A percentile compares a stretch with the other conserved stretches of the same genome.
phyloP scores from a whole-genome alignment of 352 stramenopile species.

The Globisporangium iwayamae region DNA sequence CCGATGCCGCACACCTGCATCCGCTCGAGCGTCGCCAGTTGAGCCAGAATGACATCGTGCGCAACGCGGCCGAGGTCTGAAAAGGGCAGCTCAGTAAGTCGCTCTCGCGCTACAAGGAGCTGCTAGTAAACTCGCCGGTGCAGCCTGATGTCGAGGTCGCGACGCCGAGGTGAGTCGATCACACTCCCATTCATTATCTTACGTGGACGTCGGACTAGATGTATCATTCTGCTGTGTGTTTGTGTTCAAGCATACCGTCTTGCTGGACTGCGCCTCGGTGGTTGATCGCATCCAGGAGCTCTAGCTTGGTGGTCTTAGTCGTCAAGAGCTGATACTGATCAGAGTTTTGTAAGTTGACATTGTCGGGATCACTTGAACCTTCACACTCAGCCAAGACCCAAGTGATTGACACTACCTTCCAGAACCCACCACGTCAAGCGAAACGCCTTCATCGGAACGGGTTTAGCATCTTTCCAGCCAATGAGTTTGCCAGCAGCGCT shows the following conservation, averaged over 20 bases:
- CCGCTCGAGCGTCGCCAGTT: not conserved
- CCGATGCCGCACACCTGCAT: not conserved
- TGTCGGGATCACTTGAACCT: not conserved
- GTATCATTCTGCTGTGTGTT: not conserved
- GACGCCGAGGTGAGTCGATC: slow-evolving; percentile 23
- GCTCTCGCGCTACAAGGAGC: not conserved
- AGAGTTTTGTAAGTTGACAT: not conserved
- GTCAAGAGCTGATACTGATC: not conserved
- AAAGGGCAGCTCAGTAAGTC: not conserved
- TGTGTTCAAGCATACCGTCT: slow-evolving; percentile 13
- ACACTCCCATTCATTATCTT: no score
- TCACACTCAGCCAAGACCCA: not conserved
- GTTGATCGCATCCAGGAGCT: slow-evolving; percentile 14
- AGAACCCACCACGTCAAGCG: not conserved
- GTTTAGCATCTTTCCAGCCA: not conserved
- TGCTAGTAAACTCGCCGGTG: slow-evolving; percentile 1
- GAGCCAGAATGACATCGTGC: not conserved
- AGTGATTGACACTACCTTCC: not conserved
- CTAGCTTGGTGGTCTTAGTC: not conserved
- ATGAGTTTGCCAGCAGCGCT: not conserved
- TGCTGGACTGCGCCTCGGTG: slow-evolving; percentile 14
- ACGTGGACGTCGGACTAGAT: not conserved
- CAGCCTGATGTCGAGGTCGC: not conserved
- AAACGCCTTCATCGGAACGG: not conserved
- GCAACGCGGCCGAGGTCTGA: not conserved